phyloP scores from a whole-genome alignment of 192 early-diverging fungal genomes.

The Nowakowskiella sp. region DNA sequence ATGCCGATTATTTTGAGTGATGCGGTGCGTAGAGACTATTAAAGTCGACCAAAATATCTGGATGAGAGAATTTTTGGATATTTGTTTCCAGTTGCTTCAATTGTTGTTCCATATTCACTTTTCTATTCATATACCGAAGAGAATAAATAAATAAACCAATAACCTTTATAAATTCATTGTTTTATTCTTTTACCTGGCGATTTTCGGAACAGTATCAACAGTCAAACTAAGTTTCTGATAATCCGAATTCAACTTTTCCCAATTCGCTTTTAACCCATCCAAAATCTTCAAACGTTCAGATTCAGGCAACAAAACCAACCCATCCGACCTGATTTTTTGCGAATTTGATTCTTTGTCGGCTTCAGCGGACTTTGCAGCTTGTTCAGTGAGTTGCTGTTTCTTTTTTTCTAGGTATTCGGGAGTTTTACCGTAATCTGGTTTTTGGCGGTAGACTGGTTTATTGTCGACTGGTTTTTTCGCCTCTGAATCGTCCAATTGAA shows the following conservation, averaged over 20 bases:
- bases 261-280: conserved; percentile 42
- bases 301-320: conserved; percentile 35
- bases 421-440: conserved; percentile 38
- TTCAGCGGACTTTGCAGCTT: background rate
- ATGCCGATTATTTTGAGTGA: too few species aligned
- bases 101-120: conserved; percentile 55
- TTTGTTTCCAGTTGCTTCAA: conserved; percentile 46
- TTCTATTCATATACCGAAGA: conserved; percentile 14
- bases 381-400: background rate
- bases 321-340: background rate
- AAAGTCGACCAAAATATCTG: conserved; percentile 37
- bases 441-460: conserved; percentile 25
- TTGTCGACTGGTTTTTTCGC: conserved; percentile 28
- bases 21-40: too few species aligned
- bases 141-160: conserved; percentile 1
- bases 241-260: conserved; percentile 44
- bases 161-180: background rate
- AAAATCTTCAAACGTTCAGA: conserved; percentile 41
- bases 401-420: conserved; percentile 30
- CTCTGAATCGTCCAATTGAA: conserved; percentile 10
- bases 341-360: conserved; percentile 1
- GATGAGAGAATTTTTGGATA: conserved; percentile 46
- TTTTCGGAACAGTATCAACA: conserved; percentile 54
- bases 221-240: conserved; percentile 51
- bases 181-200: conserved; percentile 36